phyloP scores from a whole-genome alignment of 2,329 filamentous ascomycete genomes.

The Scedosporium apiospermum region DNA sequence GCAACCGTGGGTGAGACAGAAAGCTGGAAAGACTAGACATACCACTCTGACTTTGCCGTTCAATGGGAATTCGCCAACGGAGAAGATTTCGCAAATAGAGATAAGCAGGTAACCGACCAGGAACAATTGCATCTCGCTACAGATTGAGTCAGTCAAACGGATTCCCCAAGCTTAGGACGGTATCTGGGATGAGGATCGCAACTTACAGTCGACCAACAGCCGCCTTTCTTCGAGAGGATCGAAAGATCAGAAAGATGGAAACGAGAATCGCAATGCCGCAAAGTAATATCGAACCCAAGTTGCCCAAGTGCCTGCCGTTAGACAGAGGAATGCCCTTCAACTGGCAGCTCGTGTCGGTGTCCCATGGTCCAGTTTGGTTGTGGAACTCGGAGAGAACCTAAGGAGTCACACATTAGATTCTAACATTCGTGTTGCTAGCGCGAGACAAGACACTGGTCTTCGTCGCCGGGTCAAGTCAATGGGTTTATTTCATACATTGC shows the following conservation, averaged over 20 bases:
- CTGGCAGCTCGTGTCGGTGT: slow-evolving; percentile 49
- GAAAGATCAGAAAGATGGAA: slow-evolving; percentile 59
- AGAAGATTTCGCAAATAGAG: slow-evolving; percentile 93
- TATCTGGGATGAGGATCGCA: not conserved
- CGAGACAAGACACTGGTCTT: not conserved
- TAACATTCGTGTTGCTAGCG: too few relatives aligned
- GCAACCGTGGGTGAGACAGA: not conserved
- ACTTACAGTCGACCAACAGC: slow-evolving; percentile 83
- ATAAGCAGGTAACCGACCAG: slow-evolving; percentile 78
- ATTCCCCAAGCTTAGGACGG: slow-evolving; percentile 6
- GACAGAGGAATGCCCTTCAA: slow-evolving; percentile 67
- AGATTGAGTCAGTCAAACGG: not conserved
- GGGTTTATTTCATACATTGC: slow-evolving; percentile 54
- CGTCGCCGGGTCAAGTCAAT: not conserved
- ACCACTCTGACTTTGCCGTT: slow-evolving; percentile 61
- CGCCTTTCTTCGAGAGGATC: slow-evolving; percentile 82
- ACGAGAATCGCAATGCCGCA: slow-evolving; percentile 66
- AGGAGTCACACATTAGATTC: not conserved
- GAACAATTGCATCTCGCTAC: slow-evolving; percentile 94
- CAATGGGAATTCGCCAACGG: slow-evolving; percentile 80
- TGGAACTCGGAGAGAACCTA: slow-evolving; percentile 57
- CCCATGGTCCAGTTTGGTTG: slow-evolving; percentile 50
- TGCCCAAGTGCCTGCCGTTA: slow-evolving; percentile 59
- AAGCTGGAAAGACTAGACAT: slow-evolving; percentile 23
- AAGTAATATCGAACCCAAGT: slow-evolving; percentile 86